Percentiles rank a stretch among this genome's conserved stretches.
Conservation (phyloP, 805 yeast genomes). For the Myxozyma monticola region DNA sequence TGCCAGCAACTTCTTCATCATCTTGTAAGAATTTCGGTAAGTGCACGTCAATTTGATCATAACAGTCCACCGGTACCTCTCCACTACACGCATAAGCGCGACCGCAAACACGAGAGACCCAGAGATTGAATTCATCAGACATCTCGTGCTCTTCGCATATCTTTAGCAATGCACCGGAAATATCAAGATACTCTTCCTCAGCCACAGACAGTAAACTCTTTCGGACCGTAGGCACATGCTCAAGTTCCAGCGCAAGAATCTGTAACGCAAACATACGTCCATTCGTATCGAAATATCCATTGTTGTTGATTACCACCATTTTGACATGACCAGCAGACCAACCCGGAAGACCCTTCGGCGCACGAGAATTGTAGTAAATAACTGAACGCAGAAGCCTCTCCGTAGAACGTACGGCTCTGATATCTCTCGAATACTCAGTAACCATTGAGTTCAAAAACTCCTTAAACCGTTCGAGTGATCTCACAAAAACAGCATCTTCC, state of each 20-base stretch:
- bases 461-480: neutral
- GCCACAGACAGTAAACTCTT: neutral
- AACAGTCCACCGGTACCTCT: neutral
- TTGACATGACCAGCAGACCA: conserved; percentile 3
- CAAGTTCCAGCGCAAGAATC: conserved; percentile 4
- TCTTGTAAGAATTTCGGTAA: neutral
- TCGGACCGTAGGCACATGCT: neutral
- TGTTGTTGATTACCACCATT: neutral
- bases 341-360: neutral
- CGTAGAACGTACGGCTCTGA: neutral
- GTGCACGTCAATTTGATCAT: conserved; percentile 4
- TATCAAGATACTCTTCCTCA: conserved; percentile 1
- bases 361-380: conserved; percentile 2
- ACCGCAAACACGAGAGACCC: conserved; percentile 22
- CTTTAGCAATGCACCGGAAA: conserved; percentile 8
- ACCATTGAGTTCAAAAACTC: neutral
- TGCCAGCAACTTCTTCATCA: neutral
- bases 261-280: conserved; percentile 3
- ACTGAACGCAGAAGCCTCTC: neutral
- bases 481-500: too few relatives aligned
- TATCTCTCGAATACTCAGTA: neutral
- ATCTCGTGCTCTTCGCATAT: conserved; percentile 6
- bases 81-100: conserved; percentile 22
- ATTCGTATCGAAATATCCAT: neutral
- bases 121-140: conserved; percentile 12